Conservation (phyloP, 352 stramenopile species). For the Phytopythium vexans region DNA sequence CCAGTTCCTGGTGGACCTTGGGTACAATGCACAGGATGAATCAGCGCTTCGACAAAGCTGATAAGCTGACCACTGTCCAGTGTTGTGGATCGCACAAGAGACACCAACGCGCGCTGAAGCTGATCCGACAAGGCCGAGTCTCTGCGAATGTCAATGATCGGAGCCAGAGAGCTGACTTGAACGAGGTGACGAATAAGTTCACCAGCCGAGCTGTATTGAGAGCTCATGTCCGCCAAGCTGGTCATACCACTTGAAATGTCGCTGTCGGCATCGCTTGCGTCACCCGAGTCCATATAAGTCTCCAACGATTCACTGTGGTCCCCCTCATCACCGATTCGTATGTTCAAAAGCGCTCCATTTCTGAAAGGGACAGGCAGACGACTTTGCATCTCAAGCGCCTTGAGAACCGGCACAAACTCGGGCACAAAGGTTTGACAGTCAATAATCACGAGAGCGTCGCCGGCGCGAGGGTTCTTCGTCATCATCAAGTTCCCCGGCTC, state of each 20-base stretch:
- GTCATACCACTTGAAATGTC: not conserved
- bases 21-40: slow-evolving; percentile 80
- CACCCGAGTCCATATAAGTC: not conserved
- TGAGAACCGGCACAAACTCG: slow-evolving; percentile 84
- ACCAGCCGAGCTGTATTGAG: not conserved
- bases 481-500: slow-evolving; percentile 55
- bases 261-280: slow-evolving; percentile 3
- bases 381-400: slow-evolving; percentile 71
- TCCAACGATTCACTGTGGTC: not conserved
- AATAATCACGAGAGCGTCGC: slow-evolving; percentile 70
- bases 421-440: slow-evolving; percentile 87
- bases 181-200: slow-evolving; percentile 51
- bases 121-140: slow-evolving; percentile 30
- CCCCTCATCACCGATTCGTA: slow-evolving; percentile 16
- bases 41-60: slow-evolving; percentile 70
- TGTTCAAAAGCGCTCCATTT: slow-evolving; percentile 67
- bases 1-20: slow-evolving; percentile 87
- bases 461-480: slow-evolving; percentile 40
- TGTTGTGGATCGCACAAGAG: slow-evolving; percentile 47
- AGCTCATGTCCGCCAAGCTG: not conserved
- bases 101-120: slow-evolving; percentile 34
- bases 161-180: slow-evolving; percentile 52
- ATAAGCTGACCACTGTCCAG: slow-evolving; percentile 70
- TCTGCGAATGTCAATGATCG: slow-evolving; percentile 78
- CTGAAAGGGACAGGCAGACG: slow-evolving; percentile 76